Conservation (phyloP, 306 rosid genomes). For the Fagus sylvatica region DNA sequence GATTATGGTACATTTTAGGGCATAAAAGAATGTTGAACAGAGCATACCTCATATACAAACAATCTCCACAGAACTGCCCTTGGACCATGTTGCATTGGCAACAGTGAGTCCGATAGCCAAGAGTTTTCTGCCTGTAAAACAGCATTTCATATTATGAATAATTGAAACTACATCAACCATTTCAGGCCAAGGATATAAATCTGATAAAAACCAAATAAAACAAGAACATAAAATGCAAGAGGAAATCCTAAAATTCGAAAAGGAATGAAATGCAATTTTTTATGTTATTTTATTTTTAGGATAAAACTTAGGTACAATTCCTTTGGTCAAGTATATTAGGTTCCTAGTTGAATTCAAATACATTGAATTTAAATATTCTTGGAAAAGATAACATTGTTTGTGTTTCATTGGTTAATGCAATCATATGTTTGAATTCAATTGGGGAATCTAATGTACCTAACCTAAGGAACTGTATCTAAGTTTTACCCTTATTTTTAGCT, state of each 20-base stretch:
- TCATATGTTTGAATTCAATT: too few species aligned
- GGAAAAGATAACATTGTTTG: too few species aligned
- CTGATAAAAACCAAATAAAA: background rate
- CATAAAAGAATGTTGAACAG: slow-evolving; percentile 19
- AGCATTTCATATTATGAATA: slow-evolving; percentile 27
- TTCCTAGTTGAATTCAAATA: too few species aligned
- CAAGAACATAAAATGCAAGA: background rate
- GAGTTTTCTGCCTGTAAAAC: slow-evolving; percentile 87
- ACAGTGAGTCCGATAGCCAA: slow-evolving; percentile 79
- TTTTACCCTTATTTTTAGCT: background rate
- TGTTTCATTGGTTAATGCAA: too few species aligned
- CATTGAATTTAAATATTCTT: too few species aligned
- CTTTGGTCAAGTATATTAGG: too few species aligned
- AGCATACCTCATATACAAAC: slow-evolving; percentile 88
- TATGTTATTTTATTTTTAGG: background rate
- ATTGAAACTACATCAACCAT: slow-evolving; percentile 3
- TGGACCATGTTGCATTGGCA: slow-evolving; percentile 63
- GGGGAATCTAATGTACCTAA: too few species aligned
- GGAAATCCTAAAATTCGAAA: background rate
- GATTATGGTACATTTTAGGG: background rate
- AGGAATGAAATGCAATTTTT: background rate
- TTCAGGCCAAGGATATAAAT: slow-evolving; percentile 2
- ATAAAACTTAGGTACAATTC: too few species aligned
- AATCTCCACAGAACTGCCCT: slow-evolving; percentile 98
- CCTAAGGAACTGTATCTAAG: too few species aligned